Evolutionary conservation across 73 alveolate genomes (phyloP), one percentile per base, ranked within the genome.

Genomic region (Paramecium octaurelia): DNA sequence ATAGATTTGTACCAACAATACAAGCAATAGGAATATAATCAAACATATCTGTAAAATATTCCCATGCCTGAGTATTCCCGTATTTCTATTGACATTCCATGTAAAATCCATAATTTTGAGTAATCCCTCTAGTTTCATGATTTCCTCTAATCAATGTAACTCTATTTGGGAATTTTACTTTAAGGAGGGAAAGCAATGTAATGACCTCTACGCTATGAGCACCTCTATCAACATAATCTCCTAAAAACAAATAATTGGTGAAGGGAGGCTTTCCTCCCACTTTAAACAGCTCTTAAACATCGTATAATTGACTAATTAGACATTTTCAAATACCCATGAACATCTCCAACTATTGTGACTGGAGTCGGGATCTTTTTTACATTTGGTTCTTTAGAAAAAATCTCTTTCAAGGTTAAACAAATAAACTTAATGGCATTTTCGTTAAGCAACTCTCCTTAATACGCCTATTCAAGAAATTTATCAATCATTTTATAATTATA

Each of bases 41-140:
- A 95, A 98, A 98, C 93, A 97, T 88, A 92, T 98, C 99, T 71
- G 99, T 97, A 54, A 98, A 95, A 76, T 93, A 93, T 92, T 97
- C 95, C 99, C 99, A 98, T 12, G 95, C 99, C 27, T 96, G 91
- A 29, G 99, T 98, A 87, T 92, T 96, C 7, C 99, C 99, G 92
- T 93, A 99, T 96, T 99, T 99, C 76, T 99, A 92, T 92, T 95
- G 93, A 80, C 99, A 98, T 93, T 99, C 99, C 44, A 99, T 98
- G 88, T 98, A 98, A 95, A 99, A 99, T 21, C 99, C 99, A 94
- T 99, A 99, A 71, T 97, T 99, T 95, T 98, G 97, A 42, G 98
- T 97, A 36, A 95, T 92, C 68, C 95, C 92, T 64, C 99, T 93
- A 1, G 98, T 96, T 80, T 97, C 99, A 83, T 97, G 99, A 86